Evolutionary conservation across 2,329 filamentous ascomycete genomes (phyloP), one percentile per base, ranked within the genome.

Genomic region (Verticillium albo-atrum): DNA sequence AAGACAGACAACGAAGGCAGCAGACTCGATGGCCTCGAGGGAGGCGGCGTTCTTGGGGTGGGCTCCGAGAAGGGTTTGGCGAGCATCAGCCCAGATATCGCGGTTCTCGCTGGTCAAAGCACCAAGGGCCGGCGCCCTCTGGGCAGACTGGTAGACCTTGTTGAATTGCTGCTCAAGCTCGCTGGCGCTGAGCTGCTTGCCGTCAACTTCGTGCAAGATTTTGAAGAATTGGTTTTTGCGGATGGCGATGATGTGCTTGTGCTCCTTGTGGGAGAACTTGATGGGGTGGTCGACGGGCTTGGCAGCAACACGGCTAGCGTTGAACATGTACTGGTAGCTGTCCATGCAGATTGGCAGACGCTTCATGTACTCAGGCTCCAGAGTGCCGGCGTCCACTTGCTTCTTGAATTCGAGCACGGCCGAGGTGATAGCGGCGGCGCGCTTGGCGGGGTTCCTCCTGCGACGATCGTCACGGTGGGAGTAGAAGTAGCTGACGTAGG

Each of bases 401-500:
- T 89, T 90, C 85, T 97, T 97, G 83, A 99, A 99, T 72, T 96
- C 92, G 42, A 99, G 84, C 1, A 87, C 89, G 7, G 91, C 89
- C 1, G 90, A 92, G 1, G 91, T 88, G 65, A 99, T 89, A 64
- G 94, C 93, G 4, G 95, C 95, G 3, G 95, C 95, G 64, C 95
- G 90, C 83, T 96, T 96, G 63, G 90, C 89, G 0, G 95, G 95
- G 74, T 97, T 87, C 63, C 92, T 88, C 66, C 94, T 87, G 71
- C 88, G 85, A 67, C 91, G 88, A 77, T 99, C 96, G 76, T 99
- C 95, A 66, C 92, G 87, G 80, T 98, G 94, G 58, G 93, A 97
- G 81, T 99, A 99, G 80, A 99, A 99, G 84, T 99, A 99, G 76
- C 92, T 97, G 70, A 99, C 95, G 73, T 98, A 99, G 62, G 95